Conservation (phyloP, 345 rosid species). For the Lumnitzera racemosa region DNA sequence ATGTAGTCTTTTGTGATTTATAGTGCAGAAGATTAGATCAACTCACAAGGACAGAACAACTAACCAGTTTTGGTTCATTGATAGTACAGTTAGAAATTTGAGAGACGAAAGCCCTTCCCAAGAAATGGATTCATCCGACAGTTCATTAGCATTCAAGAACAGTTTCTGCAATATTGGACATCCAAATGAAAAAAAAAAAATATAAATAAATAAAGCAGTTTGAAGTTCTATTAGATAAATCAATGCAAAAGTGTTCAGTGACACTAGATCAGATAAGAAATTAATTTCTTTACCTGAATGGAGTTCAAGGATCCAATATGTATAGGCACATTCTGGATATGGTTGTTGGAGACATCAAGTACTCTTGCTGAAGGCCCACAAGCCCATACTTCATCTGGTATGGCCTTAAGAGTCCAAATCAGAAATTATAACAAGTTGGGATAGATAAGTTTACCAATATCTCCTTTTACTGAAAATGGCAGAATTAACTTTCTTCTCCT, state of each 20-base stretch:
- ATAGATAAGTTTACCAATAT: neutral
- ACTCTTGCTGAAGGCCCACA: conserved; percentile 54
- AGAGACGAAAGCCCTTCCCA: conserved; percentile 65
- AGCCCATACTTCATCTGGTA: conserved; percentile 78
- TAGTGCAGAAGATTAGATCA: neutral
- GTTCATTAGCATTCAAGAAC: conserved; percentile 50
- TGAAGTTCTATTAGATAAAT: neutral
- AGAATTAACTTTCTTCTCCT: too few species aligned
- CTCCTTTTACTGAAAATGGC: too few species aligned
- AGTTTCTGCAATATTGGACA: conserved; percentile 45
- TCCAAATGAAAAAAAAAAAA: conserved; percentile 3
- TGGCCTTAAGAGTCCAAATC: conserved; percentile 31
- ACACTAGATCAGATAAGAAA: conserved; percentile 5
- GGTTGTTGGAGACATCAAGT: conserved; percentile 60
- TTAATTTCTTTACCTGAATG: conserved; percentile 35
- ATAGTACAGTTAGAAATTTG: conserved; percentile 48
- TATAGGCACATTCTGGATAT: conserved; percentile 42
- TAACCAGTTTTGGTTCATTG: conserved; percentile 66
- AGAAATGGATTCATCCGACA: conserved; percentile 51
- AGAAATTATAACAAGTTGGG: conserved; percentile 7
- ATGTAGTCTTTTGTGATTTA: too few species aligned
- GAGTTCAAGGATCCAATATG: conserved; percentile 44
- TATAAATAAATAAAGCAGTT: neutral
- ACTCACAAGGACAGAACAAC: conserved; percentile 13
- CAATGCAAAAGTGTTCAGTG: neutral